Percentiles rank a stretch among this genome's conserved stretches.
Conservation (phyloP, 306 rosid genomes). For the Citrullus amarus region DNA sequence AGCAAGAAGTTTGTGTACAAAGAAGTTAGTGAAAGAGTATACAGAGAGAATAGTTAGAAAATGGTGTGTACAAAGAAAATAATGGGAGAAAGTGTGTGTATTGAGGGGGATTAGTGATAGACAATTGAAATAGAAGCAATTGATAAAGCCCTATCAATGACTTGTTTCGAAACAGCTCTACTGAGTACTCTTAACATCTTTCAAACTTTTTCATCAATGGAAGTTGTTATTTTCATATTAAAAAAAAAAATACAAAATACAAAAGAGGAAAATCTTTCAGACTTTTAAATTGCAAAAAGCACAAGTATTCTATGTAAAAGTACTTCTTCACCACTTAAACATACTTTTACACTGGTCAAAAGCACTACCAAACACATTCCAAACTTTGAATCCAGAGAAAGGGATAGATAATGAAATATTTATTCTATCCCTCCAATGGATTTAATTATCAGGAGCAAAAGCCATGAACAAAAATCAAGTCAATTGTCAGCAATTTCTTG, state of each 20-base stretch:
- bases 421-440: not conserved
- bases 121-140: not conserved
- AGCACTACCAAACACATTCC: not conserved
- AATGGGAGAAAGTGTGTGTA: not conserved
- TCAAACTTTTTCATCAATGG: not conserved
- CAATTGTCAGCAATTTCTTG: constrained; percentile 1
- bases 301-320: not conserved
- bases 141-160: not conserved
- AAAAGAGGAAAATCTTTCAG: not conserved
- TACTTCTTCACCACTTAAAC: not conserved
- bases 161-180: not conserved
- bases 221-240: too few species aligned
- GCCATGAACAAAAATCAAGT: constrained; percentile 15
- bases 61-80: not conserved
- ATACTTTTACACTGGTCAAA: not conserved
- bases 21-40: not conserved
- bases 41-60: not conserved
- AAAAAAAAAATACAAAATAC: too few species aligned
- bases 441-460: not conserved
- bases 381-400: not conserved
- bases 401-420: not conserved
- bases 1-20: not conserved
- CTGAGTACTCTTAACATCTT: not conserved
- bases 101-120: not conserved
- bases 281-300: not conserved